A percentile compares a stretch with the other conserved stretches of the same genome.
phyloP scores from a whole-genome alignment of 1,139 yeast genomes.

The Maudiozyma humilis region DNA sequence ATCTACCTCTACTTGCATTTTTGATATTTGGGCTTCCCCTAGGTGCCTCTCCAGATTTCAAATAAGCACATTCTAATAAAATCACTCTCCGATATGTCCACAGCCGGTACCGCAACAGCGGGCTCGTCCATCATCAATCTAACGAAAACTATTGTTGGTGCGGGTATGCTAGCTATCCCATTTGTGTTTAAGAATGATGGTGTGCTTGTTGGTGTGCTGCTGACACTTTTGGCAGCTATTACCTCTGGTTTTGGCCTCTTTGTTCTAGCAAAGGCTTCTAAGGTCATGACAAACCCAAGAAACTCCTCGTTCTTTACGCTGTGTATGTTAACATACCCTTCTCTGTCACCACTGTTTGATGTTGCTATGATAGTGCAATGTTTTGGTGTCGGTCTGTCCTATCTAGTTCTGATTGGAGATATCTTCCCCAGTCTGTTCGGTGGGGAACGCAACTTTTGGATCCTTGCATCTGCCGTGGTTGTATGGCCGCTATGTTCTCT shows the following conservation, averaged over 20 bases:
- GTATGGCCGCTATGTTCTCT: constrained; percentile 72
- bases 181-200: constrained; percentile 86
- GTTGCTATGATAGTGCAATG: constrained; percentile 82
- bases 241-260: constrained; percentile 77
- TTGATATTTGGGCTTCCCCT: too few species aligned
- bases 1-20: too few species aligned
- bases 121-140: constrained; percentile 50
- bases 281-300: constrained; percentile 53
- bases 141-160: constrained; percentile 72
- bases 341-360: constrained; percentile 75
- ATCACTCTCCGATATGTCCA: constrained; percentile 13
- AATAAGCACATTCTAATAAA: too few species aligned
- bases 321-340: constrained; percentile 78
- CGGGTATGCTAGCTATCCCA: constrained; percentile 91
- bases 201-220: constrained; percentile 53
- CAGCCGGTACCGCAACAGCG: constrained; percentile 23
- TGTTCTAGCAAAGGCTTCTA: constrained; percentile 67
- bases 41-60: too few species aligned
- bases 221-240: constrained; percentile 63
- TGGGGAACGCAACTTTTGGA: constrained; percentile 47
- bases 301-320: constrained; percentile 80
- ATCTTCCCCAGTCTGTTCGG: constrained; percentile 63
- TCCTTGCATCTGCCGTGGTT: constrained; percentile 49
- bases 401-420: constrained; percentile 83
- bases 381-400: constrained; percentile 88